Evolutionary conservation across 805 yeast genomes (phyloP), one percentile per base, ranked within the genome.

Genomic region (Kuraishia floccosa): DNA sequence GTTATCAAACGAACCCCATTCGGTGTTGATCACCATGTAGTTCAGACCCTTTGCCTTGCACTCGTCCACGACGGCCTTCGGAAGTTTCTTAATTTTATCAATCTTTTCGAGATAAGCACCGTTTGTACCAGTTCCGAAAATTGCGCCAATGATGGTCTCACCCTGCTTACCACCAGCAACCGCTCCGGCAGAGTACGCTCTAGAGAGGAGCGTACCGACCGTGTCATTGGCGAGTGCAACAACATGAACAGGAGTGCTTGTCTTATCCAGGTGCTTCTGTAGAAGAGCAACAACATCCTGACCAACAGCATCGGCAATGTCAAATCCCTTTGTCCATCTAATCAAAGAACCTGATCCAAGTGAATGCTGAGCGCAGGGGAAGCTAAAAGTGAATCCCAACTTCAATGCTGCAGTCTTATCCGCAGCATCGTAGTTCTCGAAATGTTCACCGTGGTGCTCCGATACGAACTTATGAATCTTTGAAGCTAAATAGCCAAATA

Each of bases 1-100:
- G 49, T 89, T 89, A 56, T 89, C 97, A 47, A 87, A 89, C 26
- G 96, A 85, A 39, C 97, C 97, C 96, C 97, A 91, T 58, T 91
- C 98, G 28, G 96, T 87, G 60, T 87, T 87, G 44, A 87, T 69
- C 39, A 85, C 81, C 96, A 87, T 87, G 39, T 76, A 74, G 3
- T 65, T 61, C 31, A 67, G 63, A 22, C 73, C 76, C 30, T 57
- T 49, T 2, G 52, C 43, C 32, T 49, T 56, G 43, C 68, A 54
- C 14, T 49, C 50, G 17, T 47, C 54, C 28, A 54, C 54, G 10
- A 54, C 34, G 21, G 60, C 55, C 3, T 68, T 63, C n/a, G 74
- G 71, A 38, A 87, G 63, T 56, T 91, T 89, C 33, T 69, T 70
- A 42, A 91, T 82, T 33, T 76, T 69, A 25, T 71, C 76, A 31